phyloP scores from a whole-genome alignment of 1,284 basidiomycete species.

The Apiotrichum sp. region DNA sequence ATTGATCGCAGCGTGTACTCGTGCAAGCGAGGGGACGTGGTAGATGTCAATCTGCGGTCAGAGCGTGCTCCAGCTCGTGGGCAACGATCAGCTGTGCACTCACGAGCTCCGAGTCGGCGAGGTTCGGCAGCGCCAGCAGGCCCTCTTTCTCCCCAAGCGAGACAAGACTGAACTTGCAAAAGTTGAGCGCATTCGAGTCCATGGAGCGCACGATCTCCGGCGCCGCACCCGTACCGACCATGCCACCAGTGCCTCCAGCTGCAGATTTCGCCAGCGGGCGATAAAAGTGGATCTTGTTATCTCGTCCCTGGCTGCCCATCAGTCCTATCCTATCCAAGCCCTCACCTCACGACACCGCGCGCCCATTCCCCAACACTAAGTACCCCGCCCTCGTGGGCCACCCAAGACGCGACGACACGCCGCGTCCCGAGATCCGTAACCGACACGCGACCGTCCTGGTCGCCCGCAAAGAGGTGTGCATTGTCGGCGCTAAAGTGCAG shows the following conservation, averaged over 20 bases:
- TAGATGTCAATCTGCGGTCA: constrained; percentile 57
- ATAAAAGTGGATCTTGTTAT: constrained; percentile 54
- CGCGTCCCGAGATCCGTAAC: constrained; percentile 66
- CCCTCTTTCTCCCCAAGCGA: constrained; percentile 41
- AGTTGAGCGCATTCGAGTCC: constrained; percentile 83
- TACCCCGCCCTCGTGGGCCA: constrained; percentile 66
- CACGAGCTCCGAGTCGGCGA: constrained; percentile 77
- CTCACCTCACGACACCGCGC: constrained; percentile 63
- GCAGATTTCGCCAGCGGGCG: constrained; percentile 16
- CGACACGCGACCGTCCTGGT: constrained; percentile 60
- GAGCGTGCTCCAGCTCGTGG: background rate
- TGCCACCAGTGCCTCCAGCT: no score
- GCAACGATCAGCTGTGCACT: constrained; percentile 22
- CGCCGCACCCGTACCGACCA: background rate
- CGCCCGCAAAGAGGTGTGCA: constrained; percentile 72
- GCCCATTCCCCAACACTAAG: constrained; percentile 70
- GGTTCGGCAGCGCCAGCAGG: constrained; percentile 71
- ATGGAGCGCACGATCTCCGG: constrained; percentile 60
- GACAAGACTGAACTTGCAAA: constrained; percentile 68
- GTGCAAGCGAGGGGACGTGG: constrained; percentile 57
- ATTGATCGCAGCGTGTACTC: constrained; percentile 64
- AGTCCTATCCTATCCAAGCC: no score
- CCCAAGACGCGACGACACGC: constrained; percentile 67
- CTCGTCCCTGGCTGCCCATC: constrained; percentile 64
- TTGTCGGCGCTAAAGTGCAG: constrained; percentile 61